phyloP scores from a whole-genome alignment of 2,329 filamentous ascomycete species.

The Herpotrichia juniperi region DNA sequence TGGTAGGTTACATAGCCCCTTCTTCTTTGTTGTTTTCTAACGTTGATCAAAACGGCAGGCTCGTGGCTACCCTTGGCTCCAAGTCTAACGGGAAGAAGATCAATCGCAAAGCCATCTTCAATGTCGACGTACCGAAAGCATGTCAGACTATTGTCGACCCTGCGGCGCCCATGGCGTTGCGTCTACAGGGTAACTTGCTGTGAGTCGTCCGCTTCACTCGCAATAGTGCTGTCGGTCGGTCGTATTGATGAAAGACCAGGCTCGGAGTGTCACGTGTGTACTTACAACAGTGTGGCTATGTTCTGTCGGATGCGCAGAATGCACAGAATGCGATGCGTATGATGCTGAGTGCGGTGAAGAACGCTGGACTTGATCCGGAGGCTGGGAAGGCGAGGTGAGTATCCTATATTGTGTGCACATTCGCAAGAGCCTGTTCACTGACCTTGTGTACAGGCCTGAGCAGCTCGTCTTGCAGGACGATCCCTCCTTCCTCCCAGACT shows the following conservation, averaged over 20 bases:
- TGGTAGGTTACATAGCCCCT: constrained; percentile 68
- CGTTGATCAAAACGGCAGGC: constrained; percentile 62
- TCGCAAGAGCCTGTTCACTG: constrained; percentile 3
- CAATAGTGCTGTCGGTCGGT: neutral
- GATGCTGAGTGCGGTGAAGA: constrained; percentile 65
- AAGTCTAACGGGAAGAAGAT: constrained; percentile 75
- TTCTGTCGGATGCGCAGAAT: constrained; percentile 79
- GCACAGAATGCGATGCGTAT: constrained; percentile 75
- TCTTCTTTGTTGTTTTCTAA: neutral
- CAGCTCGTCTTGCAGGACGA: constrained; percentile 83
- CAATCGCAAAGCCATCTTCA: constrained; percentile 83
- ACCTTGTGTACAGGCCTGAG: constrained; percentile 63
- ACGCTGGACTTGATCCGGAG: constrained; percentile 69
- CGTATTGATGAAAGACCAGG: constrained; percentile 27
- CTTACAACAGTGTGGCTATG: constrained; percentile 83
- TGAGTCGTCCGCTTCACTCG: constrained; percentile 33
- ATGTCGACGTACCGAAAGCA: constrained; percentile 84
- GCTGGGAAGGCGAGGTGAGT: constrained; percentile 74
- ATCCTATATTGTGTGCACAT: neutral
- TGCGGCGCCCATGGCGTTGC: constrained; percentile 84
- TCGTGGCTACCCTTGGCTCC: constrained; percentile 85
- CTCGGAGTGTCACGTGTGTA: constrained; percentile 82
- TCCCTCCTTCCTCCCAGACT: constrained; percentile 75
- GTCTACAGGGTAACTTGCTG: constrained; percentile 88
- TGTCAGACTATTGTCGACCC: constrained; percentile 88